Percentiles rank a stretch among this genome's conserved stretches.
phyloP scores from a whole-genome alignment of 2,329 filamentous ascomycete genomes.

The Calonectria pteridis region DNA sequence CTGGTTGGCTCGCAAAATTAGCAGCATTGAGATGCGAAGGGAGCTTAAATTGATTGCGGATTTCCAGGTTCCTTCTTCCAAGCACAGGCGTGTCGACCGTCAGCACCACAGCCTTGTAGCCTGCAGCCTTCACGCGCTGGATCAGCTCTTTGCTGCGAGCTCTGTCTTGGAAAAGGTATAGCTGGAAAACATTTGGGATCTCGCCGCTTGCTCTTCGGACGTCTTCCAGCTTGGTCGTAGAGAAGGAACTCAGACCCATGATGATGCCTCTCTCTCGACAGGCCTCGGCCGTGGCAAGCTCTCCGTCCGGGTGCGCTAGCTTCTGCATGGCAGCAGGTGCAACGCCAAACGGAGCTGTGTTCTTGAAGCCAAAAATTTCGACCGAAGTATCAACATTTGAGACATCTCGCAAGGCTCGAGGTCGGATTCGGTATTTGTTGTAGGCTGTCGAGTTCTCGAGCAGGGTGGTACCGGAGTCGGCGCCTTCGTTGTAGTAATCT shows the following conservation, averaged over 20 bases:
- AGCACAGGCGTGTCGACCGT: slow-evolving; percentile 42
- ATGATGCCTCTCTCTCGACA: neutral
- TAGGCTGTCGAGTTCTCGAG: neutral
- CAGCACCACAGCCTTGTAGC: slow-evolving; percentile 42
- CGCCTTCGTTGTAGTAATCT: neutral
- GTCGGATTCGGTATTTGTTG: neutral
- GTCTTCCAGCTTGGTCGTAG: slow-evolving; percentile 5
- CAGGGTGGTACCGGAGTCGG: neutral
- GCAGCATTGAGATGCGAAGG: neutral
- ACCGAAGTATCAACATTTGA: neutral
- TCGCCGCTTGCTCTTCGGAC: slow-evolving; percentile 51
- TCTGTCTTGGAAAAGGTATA: slow-evolving; percentile 5
- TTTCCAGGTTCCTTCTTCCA: slow-evolving; percentile 34
- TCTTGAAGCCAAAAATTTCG: neutral
- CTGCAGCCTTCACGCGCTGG: slow-evolving; percentile 2
- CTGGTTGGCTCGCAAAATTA: neutral
- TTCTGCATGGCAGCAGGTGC: slow-evolving; percentile 15
- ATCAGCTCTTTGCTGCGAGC: neutral
- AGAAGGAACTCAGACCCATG: slow-evolving; percentile 2
- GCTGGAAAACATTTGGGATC: neutral
- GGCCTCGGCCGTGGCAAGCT: neutral
- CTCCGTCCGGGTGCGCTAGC: slow-evolving; percentile 18
- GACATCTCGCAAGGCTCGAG: neutral
- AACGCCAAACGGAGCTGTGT: slow-evolving; percentile 8
- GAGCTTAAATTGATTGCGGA: slow-evolving; percentile 24